Evolutionary conservation across 139 green algal genomes (phyloP).

Genomic region (Chlorella vulgaris): DNA sequence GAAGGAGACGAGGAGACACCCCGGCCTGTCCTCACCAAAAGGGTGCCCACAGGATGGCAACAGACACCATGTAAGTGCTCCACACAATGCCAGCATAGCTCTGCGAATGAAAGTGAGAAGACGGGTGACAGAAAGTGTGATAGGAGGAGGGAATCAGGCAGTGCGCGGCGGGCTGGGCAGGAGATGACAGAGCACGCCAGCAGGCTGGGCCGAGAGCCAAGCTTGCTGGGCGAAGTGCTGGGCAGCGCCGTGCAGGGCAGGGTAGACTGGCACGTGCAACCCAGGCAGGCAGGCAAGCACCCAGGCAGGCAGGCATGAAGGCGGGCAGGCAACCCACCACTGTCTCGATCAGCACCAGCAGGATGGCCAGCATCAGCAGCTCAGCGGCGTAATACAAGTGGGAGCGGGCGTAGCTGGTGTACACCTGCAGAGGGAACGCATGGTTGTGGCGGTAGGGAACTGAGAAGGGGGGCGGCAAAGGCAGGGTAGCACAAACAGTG

Average conservation of each 20-base stretch:
- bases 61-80: slow-evolving; percentile 70
- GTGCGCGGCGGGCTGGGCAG: background rate
- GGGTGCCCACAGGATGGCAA: slow-evolving; percentile 68
- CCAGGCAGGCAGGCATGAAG: no score
- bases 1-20: no score
- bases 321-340: background rate
- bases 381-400: slow-evolving; percentile 78
- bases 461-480: no score
- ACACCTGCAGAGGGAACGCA: slow-evolving; percentile 44
- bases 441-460: background rate
- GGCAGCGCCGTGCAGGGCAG: no score
- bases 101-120: slow-evolving; percentile 8
- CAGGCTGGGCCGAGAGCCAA: no score
- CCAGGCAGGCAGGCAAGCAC: no score
- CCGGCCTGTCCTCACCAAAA: slow-evolving; percentile 64
- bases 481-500: no score
- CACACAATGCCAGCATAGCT: slow-evolving; percentile 61
- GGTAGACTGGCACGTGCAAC: no score
- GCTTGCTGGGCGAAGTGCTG: no score
- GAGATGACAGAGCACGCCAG: no score
- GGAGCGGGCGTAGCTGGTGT: slow-evolving; percentile 60
- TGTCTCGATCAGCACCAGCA: slow-evolving; percentile 53
- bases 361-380: slow-evolving; percentile 65
- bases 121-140: background rate
- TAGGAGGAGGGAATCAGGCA: background rate